Evolutionary conservation across 768 basidiomycete genomes (phyloP), one percentile per base, ranked within the genome.

Genomic region (Leucosporidium scottii): DNA sequence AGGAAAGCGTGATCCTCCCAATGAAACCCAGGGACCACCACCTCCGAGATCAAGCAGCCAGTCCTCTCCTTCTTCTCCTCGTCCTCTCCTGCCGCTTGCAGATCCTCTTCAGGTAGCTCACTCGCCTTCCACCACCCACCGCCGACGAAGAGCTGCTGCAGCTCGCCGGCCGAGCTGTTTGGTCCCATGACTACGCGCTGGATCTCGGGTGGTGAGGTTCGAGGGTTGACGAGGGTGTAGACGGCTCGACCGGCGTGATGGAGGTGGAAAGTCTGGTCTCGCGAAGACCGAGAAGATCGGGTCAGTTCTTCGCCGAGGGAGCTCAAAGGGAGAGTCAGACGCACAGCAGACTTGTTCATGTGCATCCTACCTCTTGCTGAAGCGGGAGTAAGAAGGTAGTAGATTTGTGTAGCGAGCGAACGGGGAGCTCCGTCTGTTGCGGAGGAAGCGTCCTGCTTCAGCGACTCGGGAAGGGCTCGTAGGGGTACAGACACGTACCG

Each of bases 31-130:
- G 84, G 84, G 17, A 84, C 81, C n/a, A 85, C 84, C 7, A 85
- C 81, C 77, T 85, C 84, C 23, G 82, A 83, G 69, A 86, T 84
- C 63, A 86, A 75, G 69, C 84, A 84, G 7, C 84, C 82, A 0
- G 78, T 77, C 44, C 49, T 65, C 55, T 78, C 74, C 65, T 60
- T n/a, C 47, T 80, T 75, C 20, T 44, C 73, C n/a, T 7, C 17
- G 15, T 30, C 18, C 31, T 31, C 51, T n/a, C 51, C 51, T 31
- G 56, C 56, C 56, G 28, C 56, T 18, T 59, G 61, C 3, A 77
- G 64, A 66, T 78, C 78, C 58, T 79, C 78, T 10, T 73, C 65
- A 4, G 76, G 78, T 34, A 78, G 70, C 59, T 80, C 77, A 51
- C 71, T 73, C 5, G 78, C 78, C 77, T 79, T 74, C 78, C 78